phyloP scores from a whole-genome alignment of 225 moss, liverwort and hornwort species.

The Rhytidiadelphus loreus region DNA sequence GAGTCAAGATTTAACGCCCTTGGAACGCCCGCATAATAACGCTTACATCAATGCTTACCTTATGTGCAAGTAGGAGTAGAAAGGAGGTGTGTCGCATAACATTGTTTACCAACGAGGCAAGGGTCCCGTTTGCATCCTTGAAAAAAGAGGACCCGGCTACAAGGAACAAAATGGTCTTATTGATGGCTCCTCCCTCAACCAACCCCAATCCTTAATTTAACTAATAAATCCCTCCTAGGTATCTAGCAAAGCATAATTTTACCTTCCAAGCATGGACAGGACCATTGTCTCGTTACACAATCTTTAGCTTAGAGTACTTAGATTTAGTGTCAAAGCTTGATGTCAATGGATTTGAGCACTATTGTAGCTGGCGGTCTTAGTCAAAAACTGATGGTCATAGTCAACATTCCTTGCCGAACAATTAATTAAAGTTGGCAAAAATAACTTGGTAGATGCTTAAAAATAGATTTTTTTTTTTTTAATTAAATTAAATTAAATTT shows the following conservation, averaged over 20 bases:
- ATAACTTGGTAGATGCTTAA: too few species aligned
- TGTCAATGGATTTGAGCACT: background rate
- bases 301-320: background rate
- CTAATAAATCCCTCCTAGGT: too few species aligned
- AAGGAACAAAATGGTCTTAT: background rate
- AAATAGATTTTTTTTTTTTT: too few species aligned
- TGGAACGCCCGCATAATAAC: background rate
- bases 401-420: too few species aligned
- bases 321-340: background rate
- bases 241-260: background rate
- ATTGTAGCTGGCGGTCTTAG: background rate
- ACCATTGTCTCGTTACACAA: rapidly evolving
- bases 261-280: too few species aligned
- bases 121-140: background rate
- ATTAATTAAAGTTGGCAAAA: too few species aligned
- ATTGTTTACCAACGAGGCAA: background rate
- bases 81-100: background rate
- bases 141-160: background rate
- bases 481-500: too few species aligned
- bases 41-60: background rate
- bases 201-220: background rate
- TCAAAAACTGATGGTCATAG: too few species aligned
- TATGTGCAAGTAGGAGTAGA: background rate
- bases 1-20: background rate
- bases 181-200: background rate